Conservation (phyloP, 1,139 yeast species). For the Yamadazyma friedrichii region DNA sequence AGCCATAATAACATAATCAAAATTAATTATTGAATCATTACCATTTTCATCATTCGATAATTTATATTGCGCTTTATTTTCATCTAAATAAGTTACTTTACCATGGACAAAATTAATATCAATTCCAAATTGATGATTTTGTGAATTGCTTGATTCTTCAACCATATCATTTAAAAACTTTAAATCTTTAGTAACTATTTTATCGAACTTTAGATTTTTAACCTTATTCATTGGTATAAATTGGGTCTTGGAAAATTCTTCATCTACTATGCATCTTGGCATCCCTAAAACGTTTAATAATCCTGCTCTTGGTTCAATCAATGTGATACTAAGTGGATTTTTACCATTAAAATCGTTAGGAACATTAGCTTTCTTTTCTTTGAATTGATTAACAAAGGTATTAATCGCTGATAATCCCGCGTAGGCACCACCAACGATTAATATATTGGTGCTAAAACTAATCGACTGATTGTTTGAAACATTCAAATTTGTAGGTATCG, state of each 20-base stretch:
- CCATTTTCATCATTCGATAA: constrained; percentile 14
- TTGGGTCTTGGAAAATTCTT: constrained; percentile 45
- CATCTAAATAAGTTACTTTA: constrained; percentile 29
- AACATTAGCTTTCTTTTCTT: constrained; percentile 8
- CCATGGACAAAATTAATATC: constrained; percentile 40
- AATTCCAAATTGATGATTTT: constrained; percentile 16
- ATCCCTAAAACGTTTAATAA: constrained; percentile 52
- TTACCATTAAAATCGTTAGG: constrained; percentile 9
- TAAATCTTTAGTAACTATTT: constrained; percentile 24
- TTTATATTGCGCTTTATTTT: constrained; percentile 23
- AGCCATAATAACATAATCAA: constrained; percentile 50
- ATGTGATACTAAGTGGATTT: constrained; percentile 28
- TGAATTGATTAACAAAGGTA: constrained; percentile 31
- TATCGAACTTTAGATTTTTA: constrained; percentile 30
- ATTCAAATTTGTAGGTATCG: not conserved
- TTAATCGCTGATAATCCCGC: constrained; percentile 48
- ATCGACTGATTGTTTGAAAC: not conserved
- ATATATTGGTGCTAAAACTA: constrained; percentile 29
- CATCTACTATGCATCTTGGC: constrained; percentile 47
- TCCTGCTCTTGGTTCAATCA: constrained; percentile 54
- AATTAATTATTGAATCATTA: constrained; percentile 27
- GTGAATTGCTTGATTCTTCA: constrained; percentile 13
- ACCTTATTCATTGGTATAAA: constrained; percentile 34
- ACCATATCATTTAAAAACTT: not conserved
- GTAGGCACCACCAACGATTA: constrained; percentile 54